phyloP scores from a whole-genome alignment of 257 asterid genomes.

The Forsythia viridissima region DNA sequence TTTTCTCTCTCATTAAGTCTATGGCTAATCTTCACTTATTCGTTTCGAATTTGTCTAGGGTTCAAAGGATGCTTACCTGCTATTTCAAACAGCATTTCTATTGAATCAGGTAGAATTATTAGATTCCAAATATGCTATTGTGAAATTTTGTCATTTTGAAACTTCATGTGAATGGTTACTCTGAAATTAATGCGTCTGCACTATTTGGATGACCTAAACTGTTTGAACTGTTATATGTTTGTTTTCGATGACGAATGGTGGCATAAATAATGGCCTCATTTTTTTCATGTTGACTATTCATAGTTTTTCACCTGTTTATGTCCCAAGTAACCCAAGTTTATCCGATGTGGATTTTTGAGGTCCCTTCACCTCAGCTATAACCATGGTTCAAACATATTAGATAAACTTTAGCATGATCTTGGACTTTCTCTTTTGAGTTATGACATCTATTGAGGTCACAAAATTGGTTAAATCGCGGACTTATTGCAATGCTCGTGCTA shows the following conservation, averaged over 20 bases:
- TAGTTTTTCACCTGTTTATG: too few relatives aligned
- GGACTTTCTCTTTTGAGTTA: too few relatives aligned
- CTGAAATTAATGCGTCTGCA: constrained; percentile 33
- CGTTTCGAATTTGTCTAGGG: background rate
- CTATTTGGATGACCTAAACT: constrained; percentile 27
- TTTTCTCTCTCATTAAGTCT: background rate
- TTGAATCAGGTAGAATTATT: constrained; percentile 72
- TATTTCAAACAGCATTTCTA: constrained; percentile 53
- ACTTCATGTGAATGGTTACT: constrained; percentile 70
- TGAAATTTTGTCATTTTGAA: constrained; percentile 22
- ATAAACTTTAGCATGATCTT: too few relatives aligned
- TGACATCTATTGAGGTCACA: too few relatives aligned
- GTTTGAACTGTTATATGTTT: constrained; percentile 31
- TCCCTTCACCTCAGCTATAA: too few relatives aligned
- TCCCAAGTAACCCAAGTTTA: too few relatives aligned
- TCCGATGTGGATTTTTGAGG: too few relatives aligned
- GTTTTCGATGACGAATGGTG: constrained; percentile 20
- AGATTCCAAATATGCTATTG: constrained; percentile 45
- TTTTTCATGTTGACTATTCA: too few relatives aligned
- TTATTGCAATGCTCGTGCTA: too few relatives aligned
- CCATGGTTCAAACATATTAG: too few relatives aligned
- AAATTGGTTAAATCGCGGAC: too few relatives aligned
- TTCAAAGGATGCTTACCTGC: constrained; percentile 53
- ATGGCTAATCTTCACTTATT: background rate
- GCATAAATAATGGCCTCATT: too few relatives aligned